Evolutionary conservation across 1,284 basidiomycete species (phyloP).

Genomic region (Ustilago nuda): DNA sequence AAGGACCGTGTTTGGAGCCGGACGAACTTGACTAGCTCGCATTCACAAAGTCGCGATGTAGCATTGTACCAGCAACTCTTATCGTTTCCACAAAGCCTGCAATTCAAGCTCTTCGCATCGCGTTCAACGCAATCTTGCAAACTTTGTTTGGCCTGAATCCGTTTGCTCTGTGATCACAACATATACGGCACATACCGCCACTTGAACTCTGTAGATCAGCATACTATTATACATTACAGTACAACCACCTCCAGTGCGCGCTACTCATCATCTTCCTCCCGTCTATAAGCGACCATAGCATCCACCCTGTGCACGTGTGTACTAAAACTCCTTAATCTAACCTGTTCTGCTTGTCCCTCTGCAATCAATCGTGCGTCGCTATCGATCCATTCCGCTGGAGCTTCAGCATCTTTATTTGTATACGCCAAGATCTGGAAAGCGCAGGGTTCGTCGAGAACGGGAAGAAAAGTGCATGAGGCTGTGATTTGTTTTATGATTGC

Average conservation of each 20-base stretch:
- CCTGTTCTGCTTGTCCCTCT: constrained; percentile 94
- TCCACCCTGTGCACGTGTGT: constrained; percentile 71
- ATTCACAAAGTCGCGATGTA: not conserved
- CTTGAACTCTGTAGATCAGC: no score
- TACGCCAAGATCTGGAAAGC: constrained; percentile 93
- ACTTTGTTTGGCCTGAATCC: no score
- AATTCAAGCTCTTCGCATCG: not conserved
- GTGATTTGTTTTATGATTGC: constrained; percentile 99
- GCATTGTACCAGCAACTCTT: no score
- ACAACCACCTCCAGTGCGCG: not conserved
- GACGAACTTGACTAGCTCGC: constrained; percentile 44
- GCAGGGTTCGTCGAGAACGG: constrained; percentile 92
- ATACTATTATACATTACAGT: no score
- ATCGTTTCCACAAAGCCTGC: no score
- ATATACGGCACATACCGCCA: no score
- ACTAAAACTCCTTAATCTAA: constrained; percentile 73
- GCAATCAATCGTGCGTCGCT: constrained; percentile 95
- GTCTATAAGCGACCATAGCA: constrained; percentile 70
- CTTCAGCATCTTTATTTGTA: constrained; percentile 76
- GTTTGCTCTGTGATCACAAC: no score
- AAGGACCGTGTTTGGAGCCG: constrained; percentile 27
- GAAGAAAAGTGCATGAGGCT: constrained; percentile 92
- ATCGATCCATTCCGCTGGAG: constrained; percentile 92
- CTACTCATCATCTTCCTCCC: constrained; percentile 68
- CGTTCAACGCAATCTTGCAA: no score